phyloP scores from a whole-genome alignment of 2,329 filamentous ascomycete genomes.

The Aspergillus pseudoglaucus region DNA sequence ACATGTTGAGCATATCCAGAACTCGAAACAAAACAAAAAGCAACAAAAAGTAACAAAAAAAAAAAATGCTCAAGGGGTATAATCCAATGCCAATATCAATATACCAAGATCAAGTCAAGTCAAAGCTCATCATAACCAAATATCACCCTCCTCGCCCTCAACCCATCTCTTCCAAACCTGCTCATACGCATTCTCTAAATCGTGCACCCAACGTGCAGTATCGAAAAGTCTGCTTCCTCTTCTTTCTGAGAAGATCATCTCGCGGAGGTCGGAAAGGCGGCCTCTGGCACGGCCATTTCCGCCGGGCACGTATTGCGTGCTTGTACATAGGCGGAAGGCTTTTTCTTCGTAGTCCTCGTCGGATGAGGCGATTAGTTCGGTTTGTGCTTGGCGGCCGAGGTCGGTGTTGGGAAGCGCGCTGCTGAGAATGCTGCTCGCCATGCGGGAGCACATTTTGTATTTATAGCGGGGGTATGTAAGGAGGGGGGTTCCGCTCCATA shows the following conservation, averaged over 20 bases:
- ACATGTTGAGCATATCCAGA: not conserved
- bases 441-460: constrained; percentile 98
- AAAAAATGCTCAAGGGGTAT: not conserved
- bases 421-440: constrained; percentile 89
- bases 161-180: constrained; percentile 88
- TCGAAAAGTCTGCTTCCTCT: constrained; percentile 88
- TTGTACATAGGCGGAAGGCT: constrained; percentile 61
- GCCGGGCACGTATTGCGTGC: constrained; percentile 52
- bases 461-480: constrained; percentile 84
- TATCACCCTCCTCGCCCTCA: constrained; percentile 79
- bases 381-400: constrained; percentile 61
- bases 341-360: constrained; percentile 81
- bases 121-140: constrained; percentile 57
- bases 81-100: not conserved
- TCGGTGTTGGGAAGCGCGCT: constrained; percentile 72
- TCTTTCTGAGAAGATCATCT: constrained; percentile 72
- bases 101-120: not conserved
- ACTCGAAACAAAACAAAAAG: not conserved
- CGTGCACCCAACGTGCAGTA: constrained; percentile 81
- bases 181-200: constrained; percentile 82
- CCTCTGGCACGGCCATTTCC: constrained; percentile 45
- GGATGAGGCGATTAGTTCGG: constrained; percentile 67
- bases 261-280: constrained; percentile 69
- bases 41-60: constrained; percentile 2
- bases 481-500: constrained; percentile 93